Base-by-base conservation (phyloP, 2,329 filamentous ascomycete species). In the Trichoderma sp. region DNA sequence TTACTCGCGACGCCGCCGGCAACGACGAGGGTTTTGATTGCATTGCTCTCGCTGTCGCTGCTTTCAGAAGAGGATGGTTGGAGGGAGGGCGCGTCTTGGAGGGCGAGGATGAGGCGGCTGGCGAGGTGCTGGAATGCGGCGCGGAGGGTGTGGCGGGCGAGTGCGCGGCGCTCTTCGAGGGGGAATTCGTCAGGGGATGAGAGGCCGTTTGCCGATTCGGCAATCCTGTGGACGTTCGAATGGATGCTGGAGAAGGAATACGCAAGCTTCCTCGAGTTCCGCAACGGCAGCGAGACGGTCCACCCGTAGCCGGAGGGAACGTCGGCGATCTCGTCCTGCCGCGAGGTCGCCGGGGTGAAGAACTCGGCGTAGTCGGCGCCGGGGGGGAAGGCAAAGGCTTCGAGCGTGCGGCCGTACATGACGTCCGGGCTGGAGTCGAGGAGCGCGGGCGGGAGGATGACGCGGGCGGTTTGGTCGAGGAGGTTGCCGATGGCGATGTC, bases 1-100 rank as follows among this genome's bases (percentile, higher is more conserved):
- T 97, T 98, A 61, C 92, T 90, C 8, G 94, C 95, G 7, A 99
- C 95, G 27, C 95, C 95, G 34, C 95, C 95, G 45, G 93, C 91
- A 4, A 98, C 85, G 10, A 98, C 92, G 5, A 98, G 81, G 1
- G 90, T 90, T 9, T 13, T 29, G 7, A 67, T 27, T 34, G 34
- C 6, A 17, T 13, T 22, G 50, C 4, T 32, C 5, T 17, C n/a
- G 50, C 17, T 27, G 50, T n/a, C n/a, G n/a, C n/a, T n/a, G n/a
- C n/a, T n/a, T n/a, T n/a, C n/a, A n/a, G 27, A 29, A 7, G 13
- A 29, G 25, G 48, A 29, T 53, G 50, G 78, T 8, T 68, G 66
- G 35, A 77, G 73, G 19, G 70, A 71, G 2, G 76, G 73, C 13
- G 70, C 70, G 64, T 77, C 76, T 13, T 79, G 74, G 10, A 97